These are phyloP conservation scores for Boletus coccyginus DNA, from an alignment of 768 basidiomycete species.

Conservation along the genomic window DNA sequence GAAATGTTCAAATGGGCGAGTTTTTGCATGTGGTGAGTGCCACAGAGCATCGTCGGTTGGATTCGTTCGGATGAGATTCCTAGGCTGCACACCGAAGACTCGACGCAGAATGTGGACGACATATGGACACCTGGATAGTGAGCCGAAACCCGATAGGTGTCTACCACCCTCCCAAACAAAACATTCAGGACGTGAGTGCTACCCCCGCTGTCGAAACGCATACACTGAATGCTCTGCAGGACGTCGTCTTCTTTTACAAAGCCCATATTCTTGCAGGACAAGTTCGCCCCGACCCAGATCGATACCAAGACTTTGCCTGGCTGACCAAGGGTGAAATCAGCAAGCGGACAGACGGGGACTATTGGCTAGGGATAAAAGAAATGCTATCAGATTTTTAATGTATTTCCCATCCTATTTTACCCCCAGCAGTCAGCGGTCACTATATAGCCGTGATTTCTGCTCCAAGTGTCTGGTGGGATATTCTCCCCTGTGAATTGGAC, in stretches of 20 bases:
- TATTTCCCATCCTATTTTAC: constrained; percentile 6
- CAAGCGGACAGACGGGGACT: constrained; percentile 58
- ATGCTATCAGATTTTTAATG: constrained; percentile 64
- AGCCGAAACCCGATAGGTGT: constrained; percentile 85
- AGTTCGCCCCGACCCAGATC: constrained; percentile 53
- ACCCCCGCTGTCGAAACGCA: neutral
- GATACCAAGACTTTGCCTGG: constrained; percentile 83
- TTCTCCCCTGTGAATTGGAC: too few relatives aligned
- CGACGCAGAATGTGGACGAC: constrained; percentile 64
- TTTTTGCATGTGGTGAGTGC: constrained; percentile 71
- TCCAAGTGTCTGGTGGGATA: too few relatives aligned
- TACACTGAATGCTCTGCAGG: constrained; percentile 41
- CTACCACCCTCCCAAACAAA: constrained; percentile 48
- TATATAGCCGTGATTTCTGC: neutral
- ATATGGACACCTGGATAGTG: constrained; percentile 96
- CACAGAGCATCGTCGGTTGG: neutral
- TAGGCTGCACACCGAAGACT: constrained; percentile 78
- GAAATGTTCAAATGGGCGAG: constrained; percentile 58
- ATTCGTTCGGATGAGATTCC: neutral
- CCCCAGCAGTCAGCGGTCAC: neutral
- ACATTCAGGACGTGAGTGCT: constrained; percentile 36
- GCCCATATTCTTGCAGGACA: constrained; percentile 91
- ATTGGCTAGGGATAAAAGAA: constrained; percentile 78
- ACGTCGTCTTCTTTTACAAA: constrained; percentile 86
- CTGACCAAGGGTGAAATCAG: constrained; percentile 90